These are phyloP conservation scores for Pichia eremophila DNA, from an alignment of 805 yeast genomes.

Conservation along the genomic window DNA sequence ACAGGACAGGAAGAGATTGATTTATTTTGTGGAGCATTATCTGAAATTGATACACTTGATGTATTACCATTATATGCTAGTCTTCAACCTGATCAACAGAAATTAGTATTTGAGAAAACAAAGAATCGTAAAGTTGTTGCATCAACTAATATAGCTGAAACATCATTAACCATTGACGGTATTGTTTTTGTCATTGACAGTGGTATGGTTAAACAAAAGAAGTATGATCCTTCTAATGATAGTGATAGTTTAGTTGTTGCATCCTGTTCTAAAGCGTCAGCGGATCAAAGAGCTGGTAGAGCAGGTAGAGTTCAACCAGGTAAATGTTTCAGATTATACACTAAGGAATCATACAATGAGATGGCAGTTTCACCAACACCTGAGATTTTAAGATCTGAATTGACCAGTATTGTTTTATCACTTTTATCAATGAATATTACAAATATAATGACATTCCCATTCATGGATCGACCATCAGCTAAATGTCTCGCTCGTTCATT, in stretches of 20 bases:
- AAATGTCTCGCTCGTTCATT: constrained; percentile 65
- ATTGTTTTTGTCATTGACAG: constrained; percentile 90
- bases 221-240: constrained; percentile 77
- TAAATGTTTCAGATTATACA: constrained; percentile 80
- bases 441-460: constrained; percentile 75
- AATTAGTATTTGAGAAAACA: constrained; percentile 76
- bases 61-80: constrained; percentile 88
- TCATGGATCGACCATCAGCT: constrained; percentile 82
- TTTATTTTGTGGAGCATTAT: constrained; percentile 57
- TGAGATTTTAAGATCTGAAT: constrained; percentile 80
- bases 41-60: constrained; percentile 55
- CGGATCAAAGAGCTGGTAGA: constrained; percentile 94
- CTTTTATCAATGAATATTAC: constrained; percentile 77
- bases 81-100: constrained; percentile 77
- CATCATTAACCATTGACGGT: constrained; percentile 95
- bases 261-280: constrained; percentile 91
- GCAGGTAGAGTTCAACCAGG: constrained; percentile 99
- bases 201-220: constrained; percentile 88
- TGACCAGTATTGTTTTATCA: constrained; percentile 66
- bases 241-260: constrained; percentile 80
- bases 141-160: constrained; percentile 96
- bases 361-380: constrained; percentile 76
- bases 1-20: constrained; percentile 98
- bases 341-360: constrained; percentile 78
- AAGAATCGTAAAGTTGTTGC: constrained; percentile 82